A percentile compares a stretch with the other conserved stretches of the same genome.
Conservation (phyloP, 345 rosid genomes). For the Ricinus communis region DNA sequence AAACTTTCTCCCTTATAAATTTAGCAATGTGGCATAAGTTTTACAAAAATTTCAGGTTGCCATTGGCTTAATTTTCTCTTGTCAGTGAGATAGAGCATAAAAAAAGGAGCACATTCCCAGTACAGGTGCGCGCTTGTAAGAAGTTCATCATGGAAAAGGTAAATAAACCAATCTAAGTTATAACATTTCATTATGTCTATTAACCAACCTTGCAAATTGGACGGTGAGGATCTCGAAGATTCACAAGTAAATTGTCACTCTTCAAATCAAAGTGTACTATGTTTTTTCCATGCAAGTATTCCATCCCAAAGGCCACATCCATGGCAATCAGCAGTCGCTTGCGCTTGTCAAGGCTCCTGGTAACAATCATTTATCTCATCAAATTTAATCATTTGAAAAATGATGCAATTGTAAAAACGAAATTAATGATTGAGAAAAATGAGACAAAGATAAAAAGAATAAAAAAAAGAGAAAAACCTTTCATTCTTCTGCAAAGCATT, state of each 20-base stretch:
- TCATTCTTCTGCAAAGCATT: slow-evolving; percentile 61
- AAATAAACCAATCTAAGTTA: background rate
- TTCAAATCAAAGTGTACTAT: slow-evolving; percentile 72
- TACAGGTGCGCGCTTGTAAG: background rate
- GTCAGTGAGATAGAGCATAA: background rate
- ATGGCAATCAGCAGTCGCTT: slow-evolving; percentile 59
- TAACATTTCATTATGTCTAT: background rate
- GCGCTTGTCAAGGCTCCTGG: slow-evolving; percentile 59
- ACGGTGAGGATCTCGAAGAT: slow-evolving; percentile 70
- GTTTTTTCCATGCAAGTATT: slow-evolving; percentile 66
- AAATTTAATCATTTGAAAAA: background rate
- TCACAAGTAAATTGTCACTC: slow-evolving; percentile 73
- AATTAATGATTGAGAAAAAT: background rate
- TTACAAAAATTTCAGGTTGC: background rate
- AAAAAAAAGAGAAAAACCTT: slow-evolving; percentile 47
- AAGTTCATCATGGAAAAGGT: background rate
- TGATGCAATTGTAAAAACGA: background rate
- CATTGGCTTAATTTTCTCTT: background rate
- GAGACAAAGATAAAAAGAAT: background rate
- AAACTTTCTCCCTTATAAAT: too few relatives aligned
- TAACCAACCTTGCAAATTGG: slow-evolving; percentile 68
- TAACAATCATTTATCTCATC: slow-evolving; percentile 7
- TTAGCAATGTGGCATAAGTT: too few relatives aligned
- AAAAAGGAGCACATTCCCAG: background rate
- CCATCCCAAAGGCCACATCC: slow-evolving; percentile 82